Evolutionary conservation across 2,329 filamentous ascomycete genomes (phyloP).

Genomic region (Arthrocladium fulminans): DNA sequence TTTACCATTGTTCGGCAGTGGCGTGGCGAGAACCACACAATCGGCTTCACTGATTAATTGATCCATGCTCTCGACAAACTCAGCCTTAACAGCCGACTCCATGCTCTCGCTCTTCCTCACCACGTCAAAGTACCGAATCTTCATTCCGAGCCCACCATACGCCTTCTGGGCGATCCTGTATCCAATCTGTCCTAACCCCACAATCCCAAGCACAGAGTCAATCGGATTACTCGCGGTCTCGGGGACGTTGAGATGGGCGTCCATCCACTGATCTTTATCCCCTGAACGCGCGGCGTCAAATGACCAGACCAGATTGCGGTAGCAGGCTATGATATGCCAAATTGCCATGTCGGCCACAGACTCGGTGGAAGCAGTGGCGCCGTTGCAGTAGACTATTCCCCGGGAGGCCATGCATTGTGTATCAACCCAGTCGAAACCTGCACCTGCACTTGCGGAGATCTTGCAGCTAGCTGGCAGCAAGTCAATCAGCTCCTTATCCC

Average conservation of each 20-base stretch:
- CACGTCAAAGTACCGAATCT: constrained; percentile 35
- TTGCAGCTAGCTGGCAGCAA: constrained; percentile 46
- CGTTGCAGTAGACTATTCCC: constrained; percentile 54
- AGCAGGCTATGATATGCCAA: constrained; percentile 59
- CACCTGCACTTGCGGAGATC: constrained; percentile 52
- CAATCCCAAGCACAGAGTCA: constrained; percentile 52
- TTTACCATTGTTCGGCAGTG: constrained; percentile 32
- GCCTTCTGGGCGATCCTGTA: constrained; percentile 54
- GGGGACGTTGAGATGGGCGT: constrained; percentile 43
- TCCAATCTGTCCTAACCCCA: constrained; percentile 62
- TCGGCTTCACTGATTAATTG: constrained; percentile 36
- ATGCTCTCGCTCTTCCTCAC: constrained; percentile 30
- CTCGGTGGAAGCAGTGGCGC: constrained; percentile 60
- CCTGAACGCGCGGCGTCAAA: constrained; percentile 46
- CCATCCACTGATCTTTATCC: constrained; percentile 40
- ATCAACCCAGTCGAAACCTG: constrained; percentile 57
- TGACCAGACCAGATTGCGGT: constrained; percentile 60
- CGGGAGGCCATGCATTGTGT: constrained; percentile 30
- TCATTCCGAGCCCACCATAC: constrained; percentile 51
- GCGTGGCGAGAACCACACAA: constrained; percentile 42
- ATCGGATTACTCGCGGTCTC: constrained; percentile 55
- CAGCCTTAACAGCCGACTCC: constrained; percentile 28
- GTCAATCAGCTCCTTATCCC: constrained; percentile 51
- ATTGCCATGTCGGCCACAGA: constrained; percentile 64
- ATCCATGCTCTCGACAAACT: constrained; percentile 34